Conservation (phyloP, 2,329 filamentous ascomycete species). For the Incumbomyces lentus region DNA sequence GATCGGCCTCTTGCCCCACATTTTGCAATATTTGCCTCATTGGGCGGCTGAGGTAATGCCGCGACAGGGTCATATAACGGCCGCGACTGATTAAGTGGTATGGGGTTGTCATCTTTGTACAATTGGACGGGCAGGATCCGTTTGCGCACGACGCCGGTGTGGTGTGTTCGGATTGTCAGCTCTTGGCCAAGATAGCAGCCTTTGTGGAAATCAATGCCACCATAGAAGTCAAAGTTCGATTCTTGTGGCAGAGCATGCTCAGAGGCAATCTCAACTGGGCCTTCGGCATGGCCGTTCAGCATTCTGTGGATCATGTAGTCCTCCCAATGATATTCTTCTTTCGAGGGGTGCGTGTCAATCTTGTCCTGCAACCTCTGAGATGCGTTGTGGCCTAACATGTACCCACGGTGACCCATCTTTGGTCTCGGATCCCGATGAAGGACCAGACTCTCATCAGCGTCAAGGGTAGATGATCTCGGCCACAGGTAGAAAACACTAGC, state of each 20-base stretch:
- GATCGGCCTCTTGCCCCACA: conserved; percentile 37
- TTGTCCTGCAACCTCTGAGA: conserved; percentile 1
- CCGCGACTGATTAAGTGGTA: conserved; percentile 36
- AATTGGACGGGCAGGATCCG: conserved; percentile 71
- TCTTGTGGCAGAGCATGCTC: conserved; percentile 74
- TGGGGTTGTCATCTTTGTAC: conserved; percentile 43
- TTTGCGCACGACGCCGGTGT: conserved; percentile 88
- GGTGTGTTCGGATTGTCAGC: conserved; percentile 87
- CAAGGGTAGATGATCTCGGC: conserved; percentile 6
- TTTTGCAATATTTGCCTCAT: conserved; percentile 44
- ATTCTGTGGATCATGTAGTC: conserved; percentile 70
- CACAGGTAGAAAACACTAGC: conserved; percentile 22
- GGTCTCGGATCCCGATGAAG: conserved; percentile 2
- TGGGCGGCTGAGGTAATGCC: conserved; percentile 22
- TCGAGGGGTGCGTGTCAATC: conserved; percentile 25
- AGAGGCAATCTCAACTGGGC: conserved; percentile 63
- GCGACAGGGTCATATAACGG: conserved; percentile 27
- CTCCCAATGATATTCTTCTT: conserved; percentile 41
- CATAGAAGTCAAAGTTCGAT: conserved; percentile 76
- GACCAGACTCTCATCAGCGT: neutral
- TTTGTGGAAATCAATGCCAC: conserved; percentile 84
- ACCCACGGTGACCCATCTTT: neutral
- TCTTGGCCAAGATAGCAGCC: conserved; percentile 97
- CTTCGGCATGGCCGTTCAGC: conserved; percentile 72
- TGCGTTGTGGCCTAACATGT: neutral